Evolutionary conservation across 495 filamentous ascomycete species (phyloP), one percentile per base, ranked within the genome.

Genomic region (Trichoderma reesei): DNA sequence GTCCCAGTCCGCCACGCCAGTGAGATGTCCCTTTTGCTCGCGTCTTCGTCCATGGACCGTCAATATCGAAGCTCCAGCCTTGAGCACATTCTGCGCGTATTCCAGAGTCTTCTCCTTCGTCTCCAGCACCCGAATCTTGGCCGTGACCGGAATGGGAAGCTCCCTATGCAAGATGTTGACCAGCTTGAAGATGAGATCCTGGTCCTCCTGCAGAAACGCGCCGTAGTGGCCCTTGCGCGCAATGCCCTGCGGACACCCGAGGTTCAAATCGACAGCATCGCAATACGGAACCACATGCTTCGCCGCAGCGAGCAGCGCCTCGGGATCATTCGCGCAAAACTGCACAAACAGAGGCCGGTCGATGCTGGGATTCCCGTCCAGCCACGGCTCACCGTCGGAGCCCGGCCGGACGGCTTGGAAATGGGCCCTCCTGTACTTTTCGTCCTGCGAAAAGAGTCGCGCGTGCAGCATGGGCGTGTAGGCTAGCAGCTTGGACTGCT

Each of bases 241-340:
- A 64, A 99, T 99, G 2, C 92, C 92, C 71, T 99, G 94, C 2
- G 94, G 94, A 77, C 94, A 99, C n/a, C 94, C 94, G 1, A 99
- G 82, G 72, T 99, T 99, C 67, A 99, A 77, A 72, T 99, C 95
- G 9, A 99, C 89, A 3, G 92, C 94, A 71, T 99, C 94, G 72
- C 92, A 96, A 75, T 90, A 89, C 0, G 89, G 89, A 3, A 86
- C 83, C 0, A 90, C 91, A 61, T 88, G 79, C 31, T 82, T 78
- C 3, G 93, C 93, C 2, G 93, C 92, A 41, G 80, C 76, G 16
- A 96, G 78, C 5, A 98, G 80, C 60, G 88, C 83, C 39, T 88
- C 79, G 0, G 94, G 90, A 48, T 90, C 80, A 72, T 99, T 98
- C 59, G 93, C 86, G 78, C 95, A 98, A 78, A 99, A 99, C 69